These are phyloP conservation scores for Phialophora tarda DNA, from an alignment of 2,329 filamentous ascomycete genomes.

Conservation along the genomic window DNA sequence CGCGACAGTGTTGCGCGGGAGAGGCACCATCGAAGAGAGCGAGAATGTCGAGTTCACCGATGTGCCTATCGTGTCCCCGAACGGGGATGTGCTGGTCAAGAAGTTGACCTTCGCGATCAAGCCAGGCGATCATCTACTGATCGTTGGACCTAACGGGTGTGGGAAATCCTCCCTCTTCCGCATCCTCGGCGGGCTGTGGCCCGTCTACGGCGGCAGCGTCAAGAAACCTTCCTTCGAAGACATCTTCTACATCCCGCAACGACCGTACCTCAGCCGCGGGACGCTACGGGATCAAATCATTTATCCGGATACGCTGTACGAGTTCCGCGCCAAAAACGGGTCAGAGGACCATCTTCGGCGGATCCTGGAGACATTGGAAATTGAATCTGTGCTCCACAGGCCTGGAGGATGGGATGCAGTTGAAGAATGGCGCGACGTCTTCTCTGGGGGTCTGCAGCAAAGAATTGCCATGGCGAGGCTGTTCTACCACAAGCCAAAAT, in stretches of 20 bases:
- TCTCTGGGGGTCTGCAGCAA: constrained; percentile 92
- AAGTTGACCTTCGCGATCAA: constrained; percentile 85
- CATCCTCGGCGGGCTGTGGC: constrained; percentile 95
- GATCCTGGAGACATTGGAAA: constrained; percentile 78
- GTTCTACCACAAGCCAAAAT: constrained; percentile 90
- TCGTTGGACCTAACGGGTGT: constrained; percentile 95
- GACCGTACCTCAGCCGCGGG: constrained; percentile 89
- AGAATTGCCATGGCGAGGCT: constrained; percentile 94
- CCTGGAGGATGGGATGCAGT: constrained; percentile 89
- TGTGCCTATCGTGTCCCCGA: constrained; percentile 95
- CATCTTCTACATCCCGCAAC: constrained; percentile 98
- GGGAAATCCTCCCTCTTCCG: constrained; percentile 96
- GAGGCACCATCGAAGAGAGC: constrained; percentile 82
- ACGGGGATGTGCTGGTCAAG: constrained; percentile 88
- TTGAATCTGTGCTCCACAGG: constrained; percentile 79
- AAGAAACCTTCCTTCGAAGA: constrained; percentile 88
- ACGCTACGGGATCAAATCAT: constrained; percentile 96
- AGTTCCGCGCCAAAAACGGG: constrained; percentile 83
- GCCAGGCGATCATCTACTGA: constrained; percentile 86
- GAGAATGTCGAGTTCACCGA: constrained; percentile 81
- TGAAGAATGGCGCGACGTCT: constrained; percentile 93
- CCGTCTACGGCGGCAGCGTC: constrained; percentile 93
- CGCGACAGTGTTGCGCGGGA: constrained; percentile 77
- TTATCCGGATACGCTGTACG: constrained; percentile 86
- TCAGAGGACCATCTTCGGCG: constrained; percentile 79